Base-by-base conservation (phyloP, 1,284 basidiomycete genomes). In the Nidula niveotomentosa region DNA sequence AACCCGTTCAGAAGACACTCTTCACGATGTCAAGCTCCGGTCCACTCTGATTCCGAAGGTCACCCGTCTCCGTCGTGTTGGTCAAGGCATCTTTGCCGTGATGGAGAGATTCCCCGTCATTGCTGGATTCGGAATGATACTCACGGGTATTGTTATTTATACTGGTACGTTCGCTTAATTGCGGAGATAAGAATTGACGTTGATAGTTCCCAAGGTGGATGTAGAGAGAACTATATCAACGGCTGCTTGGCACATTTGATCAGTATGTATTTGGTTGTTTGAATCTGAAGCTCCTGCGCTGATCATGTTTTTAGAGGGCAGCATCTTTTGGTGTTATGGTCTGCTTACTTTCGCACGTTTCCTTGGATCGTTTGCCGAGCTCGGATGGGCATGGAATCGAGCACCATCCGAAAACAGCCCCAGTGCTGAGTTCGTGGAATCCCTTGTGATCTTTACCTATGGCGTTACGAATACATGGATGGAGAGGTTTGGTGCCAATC, bases 311-410 rank as follows among this genome's bases (percentile, higher is more conserved):
- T 44, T 66, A 91, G 89, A 95, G 81, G 93, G 94, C 45, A 84
- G 80, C 36, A 94, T 95, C 58, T 95, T 96, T 75, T 94, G 91
- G 86, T 86, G 84, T 63, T 98, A 95, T 69, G 96, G 96, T 10
- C 73, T 98, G 5, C 73, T 94, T 54, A 88, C 91, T 0, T 98
- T 97, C 69, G 90, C 85, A 30, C 91, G 96, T 18, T 98, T 94
- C 76, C 84, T 97, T 52, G 96, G 96, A 18, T 86, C 93, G 0
- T 96, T 90, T 69, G 84, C 93, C 9, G 88, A 94, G 56, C 73
- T 88, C 41, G 96, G 96, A 1, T 98, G 96, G 96, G 93, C 96
- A 6, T 98, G 96, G 96, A 98, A 98, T 70, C 76, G 80, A 37
- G 73, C 84, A 0, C 85, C 84, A 1, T 67, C 67, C 7, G 73